A percentile compares a stretch with the other conserved stretches of the same genome.
Evolutionary conservation across 345 rosid genomes (phyloP).

Genomic region (Garcia nutans): DNA sequence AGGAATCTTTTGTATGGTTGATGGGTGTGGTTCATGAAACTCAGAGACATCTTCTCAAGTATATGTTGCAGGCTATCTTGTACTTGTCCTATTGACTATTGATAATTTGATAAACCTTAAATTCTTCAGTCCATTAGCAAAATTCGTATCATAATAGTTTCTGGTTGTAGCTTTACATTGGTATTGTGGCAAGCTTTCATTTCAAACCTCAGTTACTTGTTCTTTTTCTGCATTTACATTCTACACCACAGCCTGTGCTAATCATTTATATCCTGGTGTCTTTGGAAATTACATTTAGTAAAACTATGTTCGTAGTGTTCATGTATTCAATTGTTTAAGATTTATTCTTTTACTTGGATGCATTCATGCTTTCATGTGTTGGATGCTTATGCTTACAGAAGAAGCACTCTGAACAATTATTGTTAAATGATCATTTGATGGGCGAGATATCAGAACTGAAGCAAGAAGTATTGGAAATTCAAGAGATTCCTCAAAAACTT

Average conservation of each 20-base stretch:
- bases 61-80: not conserved
- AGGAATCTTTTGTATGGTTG: not conserved
- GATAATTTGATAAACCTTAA: not conserved
- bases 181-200: not conserved
- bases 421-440: slow-evolving; percentile 45
- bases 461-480: slow-evolving; percentile 40
- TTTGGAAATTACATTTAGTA: not conserved
- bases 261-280: not conserved
- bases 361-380: slow-evolving; percentile 7
- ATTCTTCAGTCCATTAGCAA: not conserved
- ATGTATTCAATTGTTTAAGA: not conserved
- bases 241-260: not conserved
- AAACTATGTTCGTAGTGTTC: not conserved
- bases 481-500: slow-evolving; percentile 54
- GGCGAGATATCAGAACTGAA: slow-evolving; percentile 63
- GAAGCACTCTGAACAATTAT: slow-evolving; percentile 54
- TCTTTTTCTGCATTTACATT: not conserved
- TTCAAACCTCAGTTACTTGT: not conserved
- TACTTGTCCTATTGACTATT: not conserved
- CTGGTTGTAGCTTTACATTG: slow-evolving; percentile 1
- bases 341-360: not conserved
- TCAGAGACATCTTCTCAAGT: not conserved
- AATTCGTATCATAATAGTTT: not conserved
- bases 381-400: slow-evolving; percentile 43
- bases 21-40: not conserved